Conservation (phyloP, 306 rosid genomes). For the Acacia melanoxylon region DNA sequence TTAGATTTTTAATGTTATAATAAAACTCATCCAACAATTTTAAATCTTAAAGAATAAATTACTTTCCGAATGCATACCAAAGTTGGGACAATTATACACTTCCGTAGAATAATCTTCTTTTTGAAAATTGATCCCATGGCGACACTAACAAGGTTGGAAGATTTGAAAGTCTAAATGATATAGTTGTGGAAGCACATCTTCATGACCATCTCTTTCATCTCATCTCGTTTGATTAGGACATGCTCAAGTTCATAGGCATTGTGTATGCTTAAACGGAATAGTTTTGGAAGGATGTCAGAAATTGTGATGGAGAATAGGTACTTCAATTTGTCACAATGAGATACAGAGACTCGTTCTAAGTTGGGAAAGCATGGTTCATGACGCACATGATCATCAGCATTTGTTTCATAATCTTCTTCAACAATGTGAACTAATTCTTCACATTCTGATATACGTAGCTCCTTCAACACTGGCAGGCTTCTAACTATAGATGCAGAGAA, state of each 20-base stretch:
- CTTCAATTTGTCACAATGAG: no score
- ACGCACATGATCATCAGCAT: not conserved
- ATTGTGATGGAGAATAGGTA: not conserved
- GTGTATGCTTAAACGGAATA: accelerated
- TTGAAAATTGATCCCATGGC: not conserved
- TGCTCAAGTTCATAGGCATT: not conserved
- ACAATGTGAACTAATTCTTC: not conserved
- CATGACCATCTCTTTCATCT: not conserved
- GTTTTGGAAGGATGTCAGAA: not conserved
- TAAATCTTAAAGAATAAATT: no score
- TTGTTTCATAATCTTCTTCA: not conserved
- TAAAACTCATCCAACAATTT: no score
- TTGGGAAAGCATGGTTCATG: not conserved
- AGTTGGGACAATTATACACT: no score
- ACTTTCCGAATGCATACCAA: no score
- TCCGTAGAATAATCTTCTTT: no score
- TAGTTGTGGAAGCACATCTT: not conserved
- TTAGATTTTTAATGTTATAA: no score
- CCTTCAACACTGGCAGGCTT: not conserved
- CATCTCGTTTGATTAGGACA: not conserved
- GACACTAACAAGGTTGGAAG: not conserved
- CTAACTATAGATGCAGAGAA: not conserved
- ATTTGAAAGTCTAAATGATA: accelerated
- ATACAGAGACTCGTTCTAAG: no score
- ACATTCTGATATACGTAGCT: not conserved